Percentiles rank a stretch among this genome's conserved stretches.
Evolutionary conservation across 768 basidiomycete genomes (phyloP).

Genomic region (Nevesoporus exiguus): DNA sequence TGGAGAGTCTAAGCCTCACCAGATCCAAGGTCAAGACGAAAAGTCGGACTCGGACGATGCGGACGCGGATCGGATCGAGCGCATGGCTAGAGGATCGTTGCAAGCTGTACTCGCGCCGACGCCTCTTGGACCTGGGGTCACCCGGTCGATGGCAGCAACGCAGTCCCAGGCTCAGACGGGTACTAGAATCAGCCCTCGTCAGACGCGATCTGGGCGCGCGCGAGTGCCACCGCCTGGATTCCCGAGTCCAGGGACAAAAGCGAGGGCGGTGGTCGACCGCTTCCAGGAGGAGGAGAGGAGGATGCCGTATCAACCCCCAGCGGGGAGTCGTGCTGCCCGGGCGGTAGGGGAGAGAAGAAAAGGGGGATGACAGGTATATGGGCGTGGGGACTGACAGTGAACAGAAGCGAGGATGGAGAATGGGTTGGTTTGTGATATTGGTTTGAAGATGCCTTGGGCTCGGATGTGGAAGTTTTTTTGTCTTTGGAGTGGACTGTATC

Average conservation of each 20-base stretch:
- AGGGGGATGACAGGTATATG: neutral
- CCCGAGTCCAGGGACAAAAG: constrained; percentile 15
- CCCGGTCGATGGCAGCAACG: constrained; percentile 7
- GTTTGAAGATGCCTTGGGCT: no score
- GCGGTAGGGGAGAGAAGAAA: neutral
- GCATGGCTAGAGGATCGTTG: constrained; percentile 13
- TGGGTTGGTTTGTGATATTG: no score
- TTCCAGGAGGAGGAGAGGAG: constrained; percentile 1
- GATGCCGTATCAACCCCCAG: constrained; percentile 8
- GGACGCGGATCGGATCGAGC: constrained; percentile 13
- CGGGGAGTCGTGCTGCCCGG: constrained; percentile 18
- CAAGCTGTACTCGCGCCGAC: neutral
- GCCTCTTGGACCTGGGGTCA: neutral
- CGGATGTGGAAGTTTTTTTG: no score
- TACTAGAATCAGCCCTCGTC: neutral
- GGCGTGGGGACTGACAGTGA: no score
- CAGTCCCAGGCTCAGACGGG: neutral
- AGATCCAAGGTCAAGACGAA: neutral
- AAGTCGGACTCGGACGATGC: neutral
- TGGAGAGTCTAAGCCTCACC: neutral
- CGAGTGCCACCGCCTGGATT: neutral
- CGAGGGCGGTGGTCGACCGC: constrained; percentile 12
- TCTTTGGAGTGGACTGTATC: no score
- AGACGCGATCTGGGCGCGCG: constrained; percentile 6
- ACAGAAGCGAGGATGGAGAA: no score